Conservation (phyloP, 2,329 filamentous ascomycete species). For the Cladophialophora exuberans region DNA sequence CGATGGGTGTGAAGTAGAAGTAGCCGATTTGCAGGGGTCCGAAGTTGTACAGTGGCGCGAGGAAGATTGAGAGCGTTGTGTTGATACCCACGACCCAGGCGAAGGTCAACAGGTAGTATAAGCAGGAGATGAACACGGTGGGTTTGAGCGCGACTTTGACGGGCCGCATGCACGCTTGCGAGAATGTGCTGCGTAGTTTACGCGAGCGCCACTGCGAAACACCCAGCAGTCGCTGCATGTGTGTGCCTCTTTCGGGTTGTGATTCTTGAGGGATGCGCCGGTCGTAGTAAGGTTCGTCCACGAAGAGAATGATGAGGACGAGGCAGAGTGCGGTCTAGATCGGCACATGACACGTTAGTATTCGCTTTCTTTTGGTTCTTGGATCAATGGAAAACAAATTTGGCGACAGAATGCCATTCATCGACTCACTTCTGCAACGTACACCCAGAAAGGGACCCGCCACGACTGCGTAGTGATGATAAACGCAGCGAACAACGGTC, state of each 20-base stretch:
- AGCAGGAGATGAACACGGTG: conserved; percentile 39
- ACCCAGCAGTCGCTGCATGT: conserved; percentile 36
- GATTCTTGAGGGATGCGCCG: conserved; percentile 32
- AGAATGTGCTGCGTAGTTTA: conserved; percentile 38
- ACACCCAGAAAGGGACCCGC: conserved; percentile 43
- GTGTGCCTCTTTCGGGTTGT: conserved; percentile 34
- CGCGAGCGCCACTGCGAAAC: conserved; percentile 34
- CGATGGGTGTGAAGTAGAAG: conserved; percentile 63
- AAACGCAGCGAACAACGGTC: conserved; percentile 39
- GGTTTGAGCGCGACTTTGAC: conserved; percentile 44
- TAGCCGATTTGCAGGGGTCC: conserved; percentile 54
- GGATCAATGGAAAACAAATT: too few relatives aligned
- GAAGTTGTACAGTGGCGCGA: conserved; percentile 56
- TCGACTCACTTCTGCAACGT: conserved; percentile 35
- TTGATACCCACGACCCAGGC: conserved; percentile 57
- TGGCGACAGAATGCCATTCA: too few relatives aligned
- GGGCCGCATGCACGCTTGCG: conserved; percentile 42
- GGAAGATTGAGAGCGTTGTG: conserved; percentile 58
- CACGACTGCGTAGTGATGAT: conserved; percentile 43
- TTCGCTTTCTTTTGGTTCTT: too few relatives aligned
- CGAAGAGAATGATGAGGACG: conserved; percentile 39
- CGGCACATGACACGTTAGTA: too few relatives aligned
- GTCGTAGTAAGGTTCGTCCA: conserved; percentile 46
- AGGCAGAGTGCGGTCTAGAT: conserved; percentile 37
- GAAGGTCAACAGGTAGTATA: conserved; percentile 48